Conservation (phyloP, 176 grass and related monocot species). For the Raddia distichophylla region DNA sequence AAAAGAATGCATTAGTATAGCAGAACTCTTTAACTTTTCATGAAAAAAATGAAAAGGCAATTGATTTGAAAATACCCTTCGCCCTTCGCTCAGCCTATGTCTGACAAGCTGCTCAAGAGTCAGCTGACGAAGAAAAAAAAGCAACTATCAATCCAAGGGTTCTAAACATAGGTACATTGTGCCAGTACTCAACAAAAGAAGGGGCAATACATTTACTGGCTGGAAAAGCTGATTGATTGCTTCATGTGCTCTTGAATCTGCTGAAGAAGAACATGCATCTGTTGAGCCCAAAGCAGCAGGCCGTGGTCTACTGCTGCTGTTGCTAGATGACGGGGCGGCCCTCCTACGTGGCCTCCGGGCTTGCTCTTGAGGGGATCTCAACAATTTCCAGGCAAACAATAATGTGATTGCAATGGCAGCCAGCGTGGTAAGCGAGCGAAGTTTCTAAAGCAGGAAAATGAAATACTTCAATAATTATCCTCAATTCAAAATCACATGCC, state of each 20-base stretch:
- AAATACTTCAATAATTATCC: slow-evolving; percentile 34
- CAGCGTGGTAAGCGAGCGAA: slow-evolving; percentile 82
- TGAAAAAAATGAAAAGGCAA: slow-evolving; percentile 22
- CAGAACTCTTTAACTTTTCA: slow-evolving; percentile 15
- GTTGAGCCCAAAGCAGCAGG: slow-evolving; percentile 51
- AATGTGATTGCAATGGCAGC: slow-evolving; percentile 85
- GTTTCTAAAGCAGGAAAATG: slow-evolving; percentile 67
- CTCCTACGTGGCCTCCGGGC: slow-evolving; percentile 71
- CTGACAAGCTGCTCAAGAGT: slow-evolving; percentile 98
- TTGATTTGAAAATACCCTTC: slow-evolving; percentile 63
- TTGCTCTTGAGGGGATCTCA: slow-evolving; percentile 81
- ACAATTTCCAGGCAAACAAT: slow-evolving; percentile 85
- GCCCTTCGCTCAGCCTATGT: slow-evolving; percentile 90
- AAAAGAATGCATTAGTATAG: slow-evolving; percentile 29
- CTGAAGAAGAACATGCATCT: slow-evolving; percentile 80
- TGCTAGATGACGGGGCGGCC: slow-evolving; percentile 52
- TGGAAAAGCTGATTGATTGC: slow-evolving; percentile 91
- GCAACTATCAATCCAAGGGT: slow-evolving; percentile 41
- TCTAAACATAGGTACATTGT: not conserved
- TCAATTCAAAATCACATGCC: slow-evolving; percentile 10
- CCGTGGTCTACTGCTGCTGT: slow-evolving; percentile 60
- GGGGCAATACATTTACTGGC: slow-evolving; percentile 72
- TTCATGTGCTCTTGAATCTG: slow-evolving; percentile 83
- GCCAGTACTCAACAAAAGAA: slow-evolving; percentile 32
- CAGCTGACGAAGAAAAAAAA: slow-evolving; percentile 59